These are phyloP conservation scores for Globisporangium acanthophoron DNA, from an alignment of 352 stramenopile species.

Conservation along the genomic window DNA sequence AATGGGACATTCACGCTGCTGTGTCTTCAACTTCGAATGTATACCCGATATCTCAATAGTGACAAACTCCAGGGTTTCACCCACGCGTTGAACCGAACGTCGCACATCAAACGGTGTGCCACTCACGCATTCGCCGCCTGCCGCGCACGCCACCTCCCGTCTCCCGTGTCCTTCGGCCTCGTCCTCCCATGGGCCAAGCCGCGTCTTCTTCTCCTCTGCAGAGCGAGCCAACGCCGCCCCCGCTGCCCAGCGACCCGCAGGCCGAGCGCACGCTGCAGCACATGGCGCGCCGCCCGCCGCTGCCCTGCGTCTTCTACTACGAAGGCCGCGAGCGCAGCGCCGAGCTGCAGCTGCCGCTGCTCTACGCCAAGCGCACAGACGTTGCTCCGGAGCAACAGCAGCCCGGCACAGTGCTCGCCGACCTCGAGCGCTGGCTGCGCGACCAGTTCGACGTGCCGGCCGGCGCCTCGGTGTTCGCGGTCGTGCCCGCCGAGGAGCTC, in stretches of 20 bases:
- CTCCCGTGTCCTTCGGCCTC: neutral
- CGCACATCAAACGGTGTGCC: no score
- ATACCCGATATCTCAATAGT: neutral
- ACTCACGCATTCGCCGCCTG: neutral
- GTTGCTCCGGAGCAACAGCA: neutral
- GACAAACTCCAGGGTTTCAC: neutral
- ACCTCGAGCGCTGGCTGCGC: slow-evolving; percentile 72
- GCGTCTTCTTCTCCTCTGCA: neutral
- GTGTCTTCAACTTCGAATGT: neutral
- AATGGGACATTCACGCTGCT: no score
- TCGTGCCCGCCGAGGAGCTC: slow-evolving; percentile 67
- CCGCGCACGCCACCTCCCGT: neutral
- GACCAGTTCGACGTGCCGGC: slow-evolving; percentile 47
- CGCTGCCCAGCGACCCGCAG: neutral
- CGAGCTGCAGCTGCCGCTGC: slow-evolving; percentile 54
- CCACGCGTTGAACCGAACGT: no score
- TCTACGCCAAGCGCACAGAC: slow-evolving; percentile 38
- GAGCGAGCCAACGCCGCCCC: no score
- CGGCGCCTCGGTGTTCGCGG: slow-evolving; percentile 65
- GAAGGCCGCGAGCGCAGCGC: slow-evolving; percentile 38
- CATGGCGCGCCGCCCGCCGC: slow-evolving; percentile 33
- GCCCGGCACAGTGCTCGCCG: slow-evolving; percentile 50
- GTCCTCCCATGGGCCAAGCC: neutral
- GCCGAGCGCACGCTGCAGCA: slow-evolving; percentile 12
- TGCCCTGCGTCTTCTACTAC: slow-evolving; percentile 75